Evolutionary conservation across 2,329 filamentous ascomycete genomes (phyloP), one percentile per base, ranked within the genome.

Genomic region (Ophiostoma novo-ulmi): DNA sequence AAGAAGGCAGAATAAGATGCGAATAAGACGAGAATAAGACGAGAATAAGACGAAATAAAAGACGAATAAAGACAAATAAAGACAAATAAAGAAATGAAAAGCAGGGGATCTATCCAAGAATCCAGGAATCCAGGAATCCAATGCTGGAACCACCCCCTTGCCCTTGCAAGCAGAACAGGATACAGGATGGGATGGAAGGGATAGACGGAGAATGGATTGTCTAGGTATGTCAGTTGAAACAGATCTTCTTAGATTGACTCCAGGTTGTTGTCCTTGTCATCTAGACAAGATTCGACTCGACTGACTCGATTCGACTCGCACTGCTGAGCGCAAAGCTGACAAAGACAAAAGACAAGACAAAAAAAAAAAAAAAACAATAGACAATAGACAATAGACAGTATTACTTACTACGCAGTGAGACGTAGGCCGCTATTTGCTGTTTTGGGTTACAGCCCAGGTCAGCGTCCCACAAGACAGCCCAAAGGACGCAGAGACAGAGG

Each of bases 351-450:
- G n/a, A n/a, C n/a, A n/a, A n/a, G n/a, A n/a, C n/a, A n/a, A n/a
- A n/a, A n/a, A n/a, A n/a, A n/a, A n/a, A n/a, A n/a, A n/a, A n/a
- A n/a, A n/a, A n/a, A n/a, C n/a, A n/a, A n/a, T n/a, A n/a, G n/a
- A 5, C 6, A 17, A n/a, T 6, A 14, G 44, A 17, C 11, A n/a
- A 17, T 26, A 69, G 41, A 2, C 39, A 44, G 14, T 13, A 4
- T 2, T 22, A 26, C 52, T 58, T 26, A 58, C 52, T 20, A 7
- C 14, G 58, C 66, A 65, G 22, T 13, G 22, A 3, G 63, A 73
- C 73, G 73, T 71, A 74, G 70, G 73, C 68, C 58, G 72, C 72
- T 73, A 52, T 58, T 73, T 73, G 72, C 72, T 73, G 41, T 58
- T 73, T 73, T 72, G 69, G 73, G 73, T 71, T 73, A 71, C 71